Evolutionary conservation across 2,329 filamentous ascomycete genomes (phyloP).

Genomic region (Fusarium chlamydosporum): DNA sequence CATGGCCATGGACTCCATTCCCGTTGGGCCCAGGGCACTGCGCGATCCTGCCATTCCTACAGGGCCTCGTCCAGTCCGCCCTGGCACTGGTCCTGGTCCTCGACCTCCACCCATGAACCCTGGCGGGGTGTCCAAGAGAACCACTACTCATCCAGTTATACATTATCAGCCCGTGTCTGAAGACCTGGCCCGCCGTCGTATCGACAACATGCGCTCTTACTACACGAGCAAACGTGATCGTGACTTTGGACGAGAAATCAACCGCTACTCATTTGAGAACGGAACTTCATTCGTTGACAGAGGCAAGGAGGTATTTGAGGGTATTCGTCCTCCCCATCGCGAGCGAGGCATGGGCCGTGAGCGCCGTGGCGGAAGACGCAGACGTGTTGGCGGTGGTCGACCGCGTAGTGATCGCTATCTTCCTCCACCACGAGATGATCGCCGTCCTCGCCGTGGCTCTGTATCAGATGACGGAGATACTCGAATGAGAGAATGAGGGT

Average conservation of each 20-base stretch:
- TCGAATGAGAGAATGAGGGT: conserved; percentile 29
- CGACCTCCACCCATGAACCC: conserved; percentile 41
- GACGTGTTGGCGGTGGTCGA: conserved; percentile 50
- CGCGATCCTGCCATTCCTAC: conserved; percentile 48
- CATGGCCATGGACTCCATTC: conserved; percentile 55
- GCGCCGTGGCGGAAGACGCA: conserved; percentile 55
- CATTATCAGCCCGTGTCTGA: conserved; percentile 71
- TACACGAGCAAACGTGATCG: conserved; percentile 61
- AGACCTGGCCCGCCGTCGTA: conserved; percentile 73
- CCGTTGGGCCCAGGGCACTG: conserved; percentile 55
- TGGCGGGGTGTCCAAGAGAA: conserved; percentile 53
- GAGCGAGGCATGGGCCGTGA: conserved; percentile 55
- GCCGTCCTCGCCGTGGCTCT: conserved; percentile 31
- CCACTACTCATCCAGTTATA: conserved; percentile 60
- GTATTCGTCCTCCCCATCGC: conserved; percentile 71
- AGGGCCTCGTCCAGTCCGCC: conserved; percentile 58
- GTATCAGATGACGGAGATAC: conserved; percentile 26
- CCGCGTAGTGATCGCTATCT: conserved; percentile 55
- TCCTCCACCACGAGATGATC: conserved; percentile 43
- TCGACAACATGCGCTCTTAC: conserved; percentile 68
- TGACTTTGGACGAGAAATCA: conserved; percentile 65
- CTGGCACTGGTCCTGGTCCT: conserved; percentile 51
- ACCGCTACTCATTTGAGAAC: conserved; percentile 81
- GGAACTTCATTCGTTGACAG: conserved; percentile 77
- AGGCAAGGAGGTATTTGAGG: conserved; percentile 77